Evolutionary conservation across 305 asterid genomes (phyloP), one percentile per base, ranked within the genome.

Genomic region (Ruellia speciosa): DNA sequence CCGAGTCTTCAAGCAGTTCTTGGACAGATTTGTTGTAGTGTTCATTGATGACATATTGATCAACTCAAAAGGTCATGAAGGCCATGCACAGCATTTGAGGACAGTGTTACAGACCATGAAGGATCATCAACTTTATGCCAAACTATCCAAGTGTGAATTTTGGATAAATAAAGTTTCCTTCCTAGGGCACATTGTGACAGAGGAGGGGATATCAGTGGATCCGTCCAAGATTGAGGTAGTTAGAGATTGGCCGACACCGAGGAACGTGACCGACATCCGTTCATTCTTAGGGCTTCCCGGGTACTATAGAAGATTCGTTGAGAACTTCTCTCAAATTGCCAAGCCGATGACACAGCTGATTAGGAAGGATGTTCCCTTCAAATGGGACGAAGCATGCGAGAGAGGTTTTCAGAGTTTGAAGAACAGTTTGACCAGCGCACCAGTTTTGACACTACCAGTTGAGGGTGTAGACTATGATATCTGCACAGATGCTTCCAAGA

Each of bases 81-180:
- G n/a, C n/a, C n/a, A n/a, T n/a, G n/a, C n/a, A n/a, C n/a, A n/a
- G n/a, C n/a, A n/a, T n/a, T n/a, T n/a, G n/a, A n/a, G n/a, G n/a
- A n/a, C n/a, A n/a, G n/a, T n/a, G n/a, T n/a, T n/a, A n/a, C n/a
- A n/a, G n/a, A n/a, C n/a, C n/a, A n/a, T n/a, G n/a, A n/a, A n/a
- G n/a, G 0, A 9, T n/a, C n/a, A n/a, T n/a, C n/a, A 40, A 12
- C 18, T 50, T 1, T 63, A 39, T 19, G 60, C 52, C 0, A 63
- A 63, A 14, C 20, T 54, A 5, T 40, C 18, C 0, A 64, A 64
- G 13, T 54, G 56, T 18, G 62, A 54, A 17, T 64, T 64, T 54
- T 64, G 55, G 55, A 20, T 54, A 0, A 13, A 31, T 0, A 24
- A 37, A 9, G 56, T 54, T 5, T 20, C 31, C 2, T 64, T 54